phyloP scores from a whole-genome alignment of 2,329 filamentous ascomycete species.

The Teratosphaeria viscida region DNA sequence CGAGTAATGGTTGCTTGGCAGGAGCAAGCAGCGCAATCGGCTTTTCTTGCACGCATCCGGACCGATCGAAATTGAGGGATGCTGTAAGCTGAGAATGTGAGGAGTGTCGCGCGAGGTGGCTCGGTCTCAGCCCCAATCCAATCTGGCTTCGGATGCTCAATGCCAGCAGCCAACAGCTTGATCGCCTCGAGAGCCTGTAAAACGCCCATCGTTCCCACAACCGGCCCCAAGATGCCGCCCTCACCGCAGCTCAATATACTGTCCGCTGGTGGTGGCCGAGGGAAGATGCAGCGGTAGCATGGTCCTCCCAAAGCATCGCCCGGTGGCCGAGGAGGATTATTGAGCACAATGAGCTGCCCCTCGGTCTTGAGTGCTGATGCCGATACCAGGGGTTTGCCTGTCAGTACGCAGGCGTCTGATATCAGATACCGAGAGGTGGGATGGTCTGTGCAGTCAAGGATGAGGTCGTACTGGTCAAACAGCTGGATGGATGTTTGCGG shows the following conservation, averaged over 20 bases:
- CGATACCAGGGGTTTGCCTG: constrained; percentile 70
- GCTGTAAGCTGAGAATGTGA: constrained; percentile 47
- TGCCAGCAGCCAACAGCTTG: constrained; percentile 57
- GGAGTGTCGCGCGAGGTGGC: constrained; percentile 29
- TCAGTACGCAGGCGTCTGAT: constrained; percentile 75
- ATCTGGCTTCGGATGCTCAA: constrained; percentile 3
- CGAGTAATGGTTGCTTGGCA: constrained; percentile 51
- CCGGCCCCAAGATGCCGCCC: constrained; percentile 82
- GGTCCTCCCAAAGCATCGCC: constrained; percentile 56
- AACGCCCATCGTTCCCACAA: constrained; percentile 87
- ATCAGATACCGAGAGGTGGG: constrained; percentile 86
- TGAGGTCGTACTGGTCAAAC: constrained; percentile 63
- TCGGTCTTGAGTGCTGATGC: constrained; percentile 83
- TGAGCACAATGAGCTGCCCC: constrained; percentile 81
- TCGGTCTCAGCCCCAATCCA: constrained; percentile 8
- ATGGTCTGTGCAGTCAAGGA: constrained; percentile 93
- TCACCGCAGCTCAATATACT: constrained; percentile 82
- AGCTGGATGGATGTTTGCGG: constrained; percentile 57
- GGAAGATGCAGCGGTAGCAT: constrained; percentile 91
- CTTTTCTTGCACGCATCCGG: constrained; percentile 57
- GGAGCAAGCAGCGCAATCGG: constrained; percentile 69
- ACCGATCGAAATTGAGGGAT: constrained; percentile 59
- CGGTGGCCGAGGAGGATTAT: constrained; percentile 58
- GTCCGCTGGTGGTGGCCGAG: constrained; percentile 71
- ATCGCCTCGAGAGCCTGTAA: constrained; percentile 83